phyloP scores from a whole-genome alignment of 1,284 basidiomycete species.

The Inonotus hispidus region DNA sequence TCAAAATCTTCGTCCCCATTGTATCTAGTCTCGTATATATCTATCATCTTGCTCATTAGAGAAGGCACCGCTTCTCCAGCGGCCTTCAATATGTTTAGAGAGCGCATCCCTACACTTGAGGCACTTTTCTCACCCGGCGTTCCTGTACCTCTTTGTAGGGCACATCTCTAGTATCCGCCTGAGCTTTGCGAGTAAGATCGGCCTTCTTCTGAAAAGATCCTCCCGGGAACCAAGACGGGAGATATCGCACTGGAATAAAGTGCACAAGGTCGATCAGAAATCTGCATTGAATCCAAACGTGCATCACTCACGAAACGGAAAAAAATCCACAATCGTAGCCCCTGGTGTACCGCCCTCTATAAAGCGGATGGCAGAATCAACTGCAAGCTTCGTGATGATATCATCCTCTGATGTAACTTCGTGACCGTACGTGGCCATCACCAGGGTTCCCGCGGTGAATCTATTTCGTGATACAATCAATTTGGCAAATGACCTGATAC shows the following conservation, averaged over 20 bases:
- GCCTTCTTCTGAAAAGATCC: constrained; percentile 22
- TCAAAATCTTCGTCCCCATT: constrained; percentile 4
- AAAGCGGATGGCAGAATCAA: background rate
- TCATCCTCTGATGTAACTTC: constrained; percentile 25
- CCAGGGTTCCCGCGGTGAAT: constrained; percentile 1
- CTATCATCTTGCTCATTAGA: constrained; percentile 6
- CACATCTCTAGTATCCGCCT: background rate
- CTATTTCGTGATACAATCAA: background rate
- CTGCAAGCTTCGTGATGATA: constrained; percentile 25
- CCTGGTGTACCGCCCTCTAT: constrained; percentile 15
- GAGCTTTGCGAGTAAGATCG: background rate
- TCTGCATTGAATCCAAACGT: background rate
- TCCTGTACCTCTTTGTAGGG: constrained; percentile 9
- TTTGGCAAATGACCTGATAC: background rate
- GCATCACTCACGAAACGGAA: constrained; percentile 23
- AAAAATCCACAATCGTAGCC: constrained; percentile 24
- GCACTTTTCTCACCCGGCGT: background rate
- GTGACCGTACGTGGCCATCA: constrained; percentile 11
- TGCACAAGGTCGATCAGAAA: background rate
- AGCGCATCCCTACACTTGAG: background rate
- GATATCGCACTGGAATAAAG: constrained; percentile 18
- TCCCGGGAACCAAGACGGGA: constrained; percentile 28
- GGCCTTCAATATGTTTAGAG: background rate
- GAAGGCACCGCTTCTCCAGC: constrained; percentile 6
- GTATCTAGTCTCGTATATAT: constrained; percentile 3